Evolutionary conservation across 2,329 filamentous ascomycete species (phyloP).

Genomic region (Botrytis byssoidea): DNA sequence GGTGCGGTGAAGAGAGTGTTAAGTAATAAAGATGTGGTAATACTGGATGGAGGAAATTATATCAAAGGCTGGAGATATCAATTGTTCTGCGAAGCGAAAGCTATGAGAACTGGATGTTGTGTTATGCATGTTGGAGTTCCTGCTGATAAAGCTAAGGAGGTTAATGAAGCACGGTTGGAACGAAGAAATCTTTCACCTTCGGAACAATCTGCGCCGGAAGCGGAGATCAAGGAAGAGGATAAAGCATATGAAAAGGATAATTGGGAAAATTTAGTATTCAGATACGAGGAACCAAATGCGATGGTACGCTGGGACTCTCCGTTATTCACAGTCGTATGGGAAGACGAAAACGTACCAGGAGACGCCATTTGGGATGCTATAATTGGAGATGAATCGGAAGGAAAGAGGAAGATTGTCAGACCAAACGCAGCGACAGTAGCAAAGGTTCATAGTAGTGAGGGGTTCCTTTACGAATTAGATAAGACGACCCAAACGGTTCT

Average conservation of each 20-base stretch:
- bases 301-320: constrained; percentile 85
- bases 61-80: constrained; percentile 91
- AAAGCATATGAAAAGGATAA: constrained; percentile 34
- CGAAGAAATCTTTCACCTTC: constrained; percentile 35
- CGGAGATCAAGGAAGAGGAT: constrained; percentile 35
- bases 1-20: constrained; percentile 76
- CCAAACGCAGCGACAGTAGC: constrained; percentile 75
- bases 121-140: constrained; percentile 65
- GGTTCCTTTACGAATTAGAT: constrained; percentile 80
- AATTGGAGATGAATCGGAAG: constrained; percentile 56
- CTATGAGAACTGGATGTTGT: constrained; percentile 70
- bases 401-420: constrained; percentile 60
- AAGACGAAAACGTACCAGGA: constrained; percentile 67
- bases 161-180: constrained; percentile 60
- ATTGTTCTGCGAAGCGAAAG: constrained; percentile 81
- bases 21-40: constrained; percentile 70
- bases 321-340: constrained; percentile 74
- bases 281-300: constrained; percentile 82
- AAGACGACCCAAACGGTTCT: constrained; percentile 76
- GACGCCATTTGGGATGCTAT: constrained; percentile 74
- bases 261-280: constrained; percentile 50
- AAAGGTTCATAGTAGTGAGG: constrained; percentile 61
- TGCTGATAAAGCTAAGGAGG: constrained; percentile 50
- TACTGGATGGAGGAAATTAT: constrained; percentile 80
- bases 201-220: constrained; percentile 30